phyloP scores from a whole-genome alignment of 331 rosid genomes.

The Stylosanthes scabra region DNA sequence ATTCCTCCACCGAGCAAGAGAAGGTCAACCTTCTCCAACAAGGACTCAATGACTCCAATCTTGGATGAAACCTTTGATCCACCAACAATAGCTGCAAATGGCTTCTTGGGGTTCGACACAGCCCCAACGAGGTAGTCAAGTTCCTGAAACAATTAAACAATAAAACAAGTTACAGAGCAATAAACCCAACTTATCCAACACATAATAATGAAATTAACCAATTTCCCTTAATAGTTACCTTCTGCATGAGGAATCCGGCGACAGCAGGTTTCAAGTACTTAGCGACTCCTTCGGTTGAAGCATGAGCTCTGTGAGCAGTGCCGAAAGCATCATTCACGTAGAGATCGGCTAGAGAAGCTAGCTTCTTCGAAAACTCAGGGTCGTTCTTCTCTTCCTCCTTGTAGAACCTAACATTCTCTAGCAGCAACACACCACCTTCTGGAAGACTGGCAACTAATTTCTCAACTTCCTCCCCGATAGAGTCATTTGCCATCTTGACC shows the following conservation, averaged over 20 bases:
- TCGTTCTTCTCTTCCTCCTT: slow-evolving; percentile 99
- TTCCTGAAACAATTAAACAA: slow-evolving; percentile 62
- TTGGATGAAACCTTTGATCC: slow-evolving; percentile 94
- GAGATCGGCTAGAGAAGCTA: slow-evolving; percentile 92
- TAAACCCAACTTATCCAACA: slow-evolving; percentile 23
- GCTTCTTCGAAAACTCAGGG: slow-evolving; percentile 88
- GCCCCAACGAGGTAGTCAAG: slow-evolving; percentile 98
- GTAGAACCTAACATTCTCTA: slow-evolving; percentile 92
- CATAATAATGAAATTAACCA: background rate
- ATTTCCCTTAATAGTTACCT: slow-evolving; percentile 50
- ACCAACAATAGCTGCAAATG: slow-evolving; percentile 97
- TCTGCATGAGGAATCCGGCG: slow-evolving; percentile 97
- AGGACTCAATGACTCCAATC: slow-evolving; percentile 93
- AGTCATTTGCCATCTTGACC: slow-evolving; percentile 81
- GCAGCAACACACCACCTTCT: slow-evolving; percentile 94
- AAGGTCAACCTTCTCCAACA: slow-evolving; percentile 79
- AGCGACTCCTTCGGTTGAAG: slow-evolving; percentile 94
- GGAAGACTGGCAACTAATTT: slow-evolving; percentile 74
- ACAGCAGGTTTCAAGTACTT: slow-evolving; percentile 88
- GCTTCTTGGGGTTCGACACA: slow-evolving; percentile 87
- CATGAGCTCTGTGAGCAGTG: slow-evolving; percentile 96
- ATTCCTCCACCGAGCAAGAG: slow-evolving; percentile 96
- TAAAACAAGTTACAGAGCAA: slow-evolving; percentile 28
- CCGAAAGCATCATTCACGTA: slow-evolving; percentile 99
- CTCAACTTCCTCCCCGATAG: slow-evolving; percentile 86